Evolutionary conservation across 108 stramenopile genomes (phyloP).

Genomic region (Schizochytrium sp.): DNA sequence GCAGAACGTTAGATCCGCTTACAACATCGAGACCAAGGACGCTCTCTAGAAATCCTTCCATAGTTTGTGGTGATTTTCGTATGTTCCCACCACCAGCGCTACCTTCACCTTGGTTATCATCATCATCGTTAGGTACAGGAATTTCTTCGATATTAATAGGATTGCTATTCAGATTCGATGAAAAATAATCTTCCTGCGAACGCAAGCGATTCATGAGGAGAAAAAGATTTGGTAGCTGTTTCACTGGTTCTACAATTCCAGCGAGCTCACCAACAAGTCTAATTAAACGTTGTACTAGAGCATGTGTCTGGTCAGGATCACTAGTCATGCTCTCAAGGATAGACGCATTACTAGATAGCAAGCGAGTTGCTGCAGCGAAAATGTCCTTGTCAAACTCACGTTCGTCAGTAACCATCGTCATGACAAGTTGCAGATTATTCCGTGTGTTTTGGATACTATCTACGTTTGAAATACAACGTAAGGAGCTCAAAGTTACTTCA

Average conservation of each 20-base stretch:
- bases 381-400: not conserved
- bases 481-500: not conserved
- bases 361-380: not conserved
- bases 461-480: not conserved
- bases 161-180: conserved; percentile 67
- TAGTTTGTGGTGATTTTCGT: not conserved
- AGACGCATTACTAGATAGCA: not conserved
- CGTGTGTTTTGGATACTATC: not conserved
- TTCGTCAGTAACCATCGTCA: not conserved
- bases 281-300: not conserved
- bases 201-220: conserved; percentile 71
- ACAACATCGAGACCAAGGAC: not conserved
- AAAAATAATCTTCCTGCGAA: conserved; percentile 75
- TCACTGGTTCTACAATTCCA: conserved; percentile 68
- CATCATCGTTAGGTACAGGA: not conserved
- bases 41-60: not conserved
- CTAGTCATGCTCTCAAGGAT: not conserved
- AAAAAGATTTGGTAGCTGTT: conserved; percentile 66
- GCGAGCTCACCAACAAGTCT: conserved; percentile 55
- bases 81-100: not conserved
- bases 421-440: not conserved
- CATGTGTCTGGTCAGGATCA: not conserved
- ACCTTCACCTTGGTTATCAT: not conserved
- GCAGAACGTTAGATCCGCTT: not conserved
- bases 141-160: conserved; percentile 6